A percentile compares a stretch with the other conserved stretches of the same genome.
Conservation (phyloP, 345 rosid species). For the Bruguiera gymnorhiza region DNA sequence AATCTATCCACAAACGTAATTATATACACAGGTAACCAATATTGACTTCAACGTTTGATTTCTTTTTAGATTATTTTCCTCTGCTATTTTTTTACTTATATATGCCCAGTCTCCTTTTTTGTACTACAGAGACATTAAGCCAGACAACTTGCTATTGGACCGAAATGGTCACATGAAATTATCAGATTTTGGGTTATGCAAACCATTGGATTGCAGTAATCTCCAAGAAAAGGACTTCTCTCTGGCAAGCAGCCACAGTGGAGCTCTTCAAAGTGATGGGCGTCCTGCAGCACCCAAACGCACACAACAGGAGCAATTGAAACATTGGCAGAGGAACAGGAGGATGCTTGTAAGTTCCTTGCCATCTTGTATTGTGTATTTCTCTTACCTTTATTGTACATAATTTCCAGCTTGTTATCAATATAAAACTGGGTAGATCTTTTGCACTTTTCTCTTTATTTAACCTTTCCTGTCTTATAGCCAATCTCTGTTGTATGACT, state of each 20-base stretch:
- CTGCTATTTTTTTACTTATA: neutral
- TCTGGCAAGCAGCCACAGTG: constrained; percentile 31
- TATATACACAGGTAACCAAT: constrained; percentile 53
- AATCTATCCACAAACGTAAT: constrained; percentile 66
- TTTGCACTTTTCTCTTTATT: neutral
- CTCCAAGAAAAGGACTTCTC: constrained; percentile 45
- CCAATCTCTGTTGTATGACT: neutral
- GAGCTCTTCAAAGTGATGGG: constrained; percentile 44
- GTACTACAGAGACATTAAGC: constrained; percentile 62
- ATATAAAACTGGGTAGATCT: neutral
- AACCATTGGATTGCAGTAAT: constrained; percentile 57
- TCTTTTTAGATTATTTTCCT: neutral
- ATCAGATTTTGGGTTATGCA: constrained; percentile 70
- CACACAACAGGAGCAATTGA: constrained; percentile 63
- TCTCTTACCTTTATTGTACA: neutral
- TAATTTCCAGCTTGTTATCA: neutral
- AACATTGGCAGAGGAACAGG: constrained; percentile 72
- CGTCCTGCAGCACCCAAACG: constrained; percentile 53
- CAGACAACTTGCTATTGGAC: constrained; percentile 64
- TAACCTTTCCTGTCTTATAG: neutral
- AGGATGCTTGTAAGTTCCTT: constrained; percentile 50
- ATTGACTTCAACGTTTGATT: neutral
- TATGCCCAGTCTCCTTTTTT: constrained; percentile 10
- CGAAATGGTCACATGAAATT: constrained; percentile 61
- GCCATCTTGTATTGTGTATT: constrained; percentile 10